Evolutionary conservation across 108 stramenopile species (phyloP).

Genomic region (Conticribra guillardii): DNA sequence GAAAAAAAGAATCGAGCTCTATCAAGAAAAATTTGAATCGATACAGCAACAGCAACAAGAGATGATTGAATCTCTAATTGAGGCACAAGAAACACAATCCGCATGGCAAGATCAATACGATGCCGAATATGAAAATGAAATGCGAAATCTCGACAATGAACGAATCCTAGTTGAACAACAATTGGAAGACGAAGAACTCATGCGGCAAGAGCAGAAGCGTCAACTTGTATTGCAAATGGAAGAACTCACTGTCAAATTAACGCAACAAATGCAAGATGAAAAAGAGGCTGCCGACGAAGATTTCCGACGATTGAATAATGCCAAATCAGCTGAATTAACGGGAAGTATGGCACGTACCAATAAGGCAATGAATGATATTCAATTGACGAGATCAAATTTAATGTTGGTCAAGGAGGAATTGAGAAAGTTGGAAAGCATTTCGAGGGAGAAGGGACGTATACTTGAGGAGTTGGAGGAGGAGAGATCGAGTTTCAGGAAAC

Average conservation of each 20-base stretch:
- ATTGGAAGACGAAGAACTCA: constrained; percentile 26
- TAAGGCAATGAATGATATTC: constrained; percentile 34
- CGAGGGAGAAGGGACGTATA: constrained; percentile 13
- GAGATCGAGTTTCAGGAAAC: constrained; percentile 43
- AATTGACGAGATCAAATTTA: constrained; percentile 24
- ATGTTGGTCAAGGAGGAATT: constrained; percentile 19
- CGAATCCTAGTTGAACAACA: constrained; percentile 10
- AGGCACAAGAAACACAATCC: constrained; percentile 8
- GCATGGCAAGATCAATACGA: constrained; percentile 30
- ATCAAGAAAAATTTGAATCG: constrained; percentile 34
- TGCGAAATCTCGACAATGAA: constrained; percentile 15
- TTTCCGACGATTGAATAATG: constrained; percentile 17
- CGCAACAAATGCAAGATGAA: constrained; percentile 28
- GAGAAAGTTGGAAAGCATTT: constrained; percentile 9
- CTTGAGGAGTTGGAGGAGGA: constrained; percentile 30
- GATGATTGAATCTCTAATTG: constrained; percentile 10
- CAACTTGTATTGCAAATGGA: constrained; percentile 24
- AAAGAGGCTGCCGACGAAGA: constrained; percentile 19
- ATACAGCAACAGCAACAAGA: constrained; percentile 19
- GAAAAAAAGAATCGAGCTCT: constrained; percentile 18
- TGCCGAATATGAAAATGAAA: constrained; percentile 37
- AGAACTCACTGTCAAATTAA: constrained; percentile 18
- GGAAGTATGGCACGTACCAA: constrained; percentile 17
- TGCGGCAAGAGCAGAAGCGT: constrained; percentile 18
- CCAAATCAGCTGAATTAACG: constrained; percentile 26